phyloP scores from a whole-genome alignment of 1,284 basidiomycete genomes.

The Fistulinella cinereoalba region DNA sequence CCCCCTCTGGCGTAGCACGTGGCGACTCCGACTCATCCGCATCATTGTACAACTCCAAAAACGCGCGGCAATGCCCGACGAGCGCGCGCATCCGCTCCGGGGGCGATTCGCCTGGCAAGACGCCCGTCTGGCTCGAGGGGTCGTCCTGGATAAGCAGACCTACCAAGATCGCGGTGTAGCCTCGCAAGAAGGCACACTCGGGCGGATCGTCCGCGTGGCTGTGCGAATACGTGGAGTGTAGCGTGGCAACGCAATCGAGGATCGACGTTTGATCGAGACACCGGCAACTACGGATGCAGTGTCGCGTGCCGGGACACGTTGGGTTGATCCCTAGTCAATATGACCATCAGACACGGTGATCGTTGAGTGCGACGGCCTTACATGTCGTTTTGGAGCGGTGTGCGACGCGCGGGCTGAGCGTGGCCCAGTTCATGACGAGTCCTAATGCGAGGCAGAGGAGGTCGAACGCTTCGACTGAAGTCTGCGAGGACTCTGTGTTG shows the following conservation, averaged over 20 bases:
- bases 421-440: slow-evolving; percentile 68
- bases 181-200: slow-evolving; percentile 49
- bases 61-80: slow-evolving; percentile 53
- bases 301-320: slow-evolving; percentile 44
- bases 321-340: slow-evolving; percentile 42
- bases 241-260: slow-evolving; percentile 31
- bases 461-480: slow-evolving; percentile 49
- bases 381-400: slow-evolving; percentile 45
- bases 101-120: slow-evolving; percentile 42
- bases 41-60: slow-evolving; percentile 53
- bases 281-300: slow-evolving; percentile 48
- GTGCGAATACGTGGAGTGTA: slow-evolving; percentile 17
- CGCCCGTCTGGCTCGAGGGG: slow-evolving; percentile 40
- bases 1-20: slow-evolving; percentile 4
- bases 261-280: slow-evolving; percentile 44
- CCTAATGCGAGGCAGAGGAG: slow-evolving; percentile 67
- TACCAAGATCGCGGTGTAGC: slow-evolving; percentile 69
- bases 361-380: slow-evolving; percentile 30
- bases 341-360: not conserved
- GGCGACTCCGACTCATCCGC: slow-evolving; percentile 7
- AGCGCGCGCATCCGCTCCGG: slow-evolving; percentile 45
- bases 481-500: slow-evolving; percentile 8
- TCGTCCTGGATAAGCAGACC: slow-evolving; percentile 61
- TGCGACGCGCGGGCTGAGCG: slow-evolving; percentile 48
- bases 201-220: slow-evolving; percentile 33